Percentiles rank a stretch among this genome's conserved stretches.
phyloP scores from a whole-genome alignment of 768 basidiomycete genomes.

The Lentinus tigrinus region DNA sequence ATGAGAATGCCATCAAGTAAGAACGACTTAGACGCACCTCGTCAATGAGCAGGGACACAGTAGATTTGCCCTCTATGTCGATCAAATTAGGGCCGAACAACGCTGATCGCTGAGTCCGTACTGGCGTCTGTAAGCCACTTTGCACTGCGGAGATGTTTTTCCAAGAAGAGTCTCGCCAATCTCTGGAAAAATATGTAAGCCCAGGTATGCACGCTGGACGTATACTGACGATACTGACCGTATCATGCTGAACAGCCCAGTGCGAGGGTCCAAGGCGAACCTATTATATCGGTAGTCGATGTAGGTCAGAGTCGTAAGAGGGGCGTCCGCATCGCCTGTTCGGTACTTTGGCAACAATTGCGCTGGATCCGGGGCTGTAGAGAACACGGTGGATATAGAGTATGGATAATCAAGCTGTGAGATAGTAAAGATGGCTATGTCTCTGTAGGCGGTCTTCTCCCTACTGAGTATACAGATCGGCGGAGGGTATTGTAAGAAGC shows the following conservation, averaged over 20 bases:
- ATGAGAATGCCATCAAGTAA: not conserved
- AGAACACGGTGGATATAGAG: constrained; percentile 78
- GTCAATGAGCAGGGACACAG: constrained; percentile 75
- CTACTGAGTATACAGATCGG: constrained; percentile 23
- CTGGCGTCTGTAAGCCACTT: constrained; percentile 53
- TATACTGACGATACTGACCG: constrained; percentile 46
- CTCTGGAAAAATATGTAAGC: constrained; percentile 41
- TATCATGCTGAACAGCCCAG: constrained; percentile 78
- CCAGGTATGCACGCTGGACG: not conserved
- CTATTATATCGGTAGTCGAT: constrained; percentile 93
- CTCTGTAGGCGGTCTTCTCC: constrained; percentile 76
- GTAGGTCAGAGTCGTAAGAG: constrained; percentile 55
- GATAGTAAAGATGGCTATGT: constrained; percentile 75
- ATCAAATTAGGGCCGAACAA: constrained; percentile 87
- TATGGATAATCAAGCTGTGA: constrained; percentile 72
- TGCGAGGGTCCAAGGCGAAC: constrained; percentile 82
- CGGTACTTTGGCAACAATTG: constrained; percentile 9
- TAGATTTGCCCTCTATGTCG: constrained; percentile 87
- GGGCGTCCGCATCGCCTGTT: constrained; percentile 28
- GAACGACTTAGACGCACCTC: constrained; percentile 58
- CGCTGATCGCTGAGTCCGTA: constrained; percentile 61
- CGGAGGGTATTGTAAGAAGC: constrained; percentile 25
- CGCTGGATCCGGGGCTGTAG: constrained; percentile 27
- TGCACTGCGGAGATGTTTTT: constrained; percentile 59
- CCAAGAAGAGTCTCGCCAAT: constrained; percentile 89